Evolutionary conservation across 768 basidiomycete genomes (phyloP), one percentile per base, ranked within the genome.

Genomic region (Tylopilus rubrobrunneus): DNA sequence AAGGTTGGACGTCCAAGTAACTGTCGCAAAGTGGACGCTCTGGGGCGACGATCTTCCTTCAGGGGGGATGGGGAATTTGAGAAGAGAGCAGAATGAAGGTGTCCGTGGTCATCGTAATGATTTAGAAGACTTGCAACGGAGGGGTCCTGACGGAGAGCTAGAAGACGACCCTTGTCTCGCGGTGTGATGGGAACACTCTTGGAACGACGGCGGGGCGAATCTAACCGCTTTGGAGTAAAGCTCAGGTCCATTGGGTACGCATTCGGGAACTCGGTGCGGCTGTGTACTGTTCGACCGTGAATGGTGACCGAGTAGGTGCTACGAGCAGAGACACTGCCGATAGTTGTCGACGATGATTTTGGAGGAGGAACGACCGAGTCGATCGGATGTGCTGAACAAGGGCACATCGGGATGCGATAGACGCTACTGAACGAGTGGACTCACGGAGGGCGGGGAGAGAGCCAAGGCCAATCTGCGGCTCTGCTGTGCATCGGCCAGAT

Each of bases 271-370:
- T 86, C 86, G 8, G 85, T 84, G 48, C 76, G 75, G 48, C 80
- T 76, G 51, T 81, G 81, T 5, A 79, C 78, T 55, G 76, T 82
- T 43, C 86, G 85, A 47, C 76, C 69, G 59, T 81, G 84, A 23
- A 92, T 75, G n/a, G 80, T 87, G 49, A 90, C 89, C 40, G 78
- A 83, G 66, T 87, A 92, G 23, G 82, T 86, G 19, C 83, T 81
- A 25, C 25, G 77, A 49, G 74, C 76, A 54, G 73, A 78, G 15
- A 75, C 67, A 61, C 80, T 86, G 7, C 78, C 76, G 29, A 84
- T 64, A 57, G 82, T 85, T 17, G 74, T 63, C 4, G 78, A 76
- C 8, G 85, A 83, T 17, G 75, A 71, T 15, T 73, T 71, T 23
- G 83, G 79, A 5, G 71, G 74, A 51, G 76, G 74, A 14, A 80